phyloP scores from a whole-genome alignment of 768 basidiomycete genomes.

The Clitopilus passeckerianus region DNA sequence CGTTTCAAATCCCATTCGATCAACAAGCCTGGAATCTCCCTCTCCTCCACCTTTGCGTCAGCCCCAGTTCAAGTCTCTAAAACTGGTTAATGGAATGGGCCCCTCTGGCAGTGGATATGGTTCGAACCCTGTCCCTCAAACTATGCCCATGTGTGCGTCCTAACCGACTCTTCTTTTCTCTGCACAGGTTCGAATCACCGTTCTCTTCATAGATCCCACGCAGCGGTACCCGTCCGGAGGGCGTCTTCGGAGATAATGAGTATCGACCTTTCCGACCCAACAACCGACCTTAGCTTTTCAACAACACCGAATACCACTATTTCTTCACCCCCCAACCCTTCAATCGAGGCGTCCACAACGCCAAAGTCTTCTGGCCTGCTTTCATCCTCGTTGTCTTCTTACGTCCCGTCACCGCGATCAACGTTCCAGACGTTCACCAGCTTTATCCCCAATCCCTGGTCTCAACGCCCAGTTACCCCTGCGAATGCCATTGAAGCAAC shows the following conservation, averaged over 20 bases:
- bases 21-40: slow-evolving; percentile 21
- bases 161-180: neutral
- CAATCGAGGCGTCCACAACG: neutral
- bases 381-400: slow-evolving; percentile 38
- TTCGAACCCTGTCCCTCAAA: slow-evolving; percentile 56
- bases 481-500: neutral
- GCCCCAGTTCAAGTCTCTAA: slow-evolving; percentile 33
- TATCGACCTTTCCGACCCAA: slow-evolving; percentile 27
- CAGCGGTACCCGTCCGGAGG: slow-evolving; percentile 19
- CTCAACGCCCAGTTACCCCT: slow-evolving; percentile 24
- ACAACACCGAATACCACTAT: slow-evolving; percentile 9
- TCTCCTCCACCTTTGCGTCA: slow-evolving; percentile 40
- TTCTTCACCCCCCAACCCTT: neutral
- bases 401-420: slow-evolving; percentile 51
- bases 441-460: slow-evolving; percentile 53
- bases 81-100: slow-evolving; percentile 16
- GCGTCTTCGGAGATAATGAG: slow-evolving; percentile 33
- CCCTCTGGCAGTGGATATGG: slow-evolving; percentile 36
- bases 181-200: slow-evolving; percentile 26
- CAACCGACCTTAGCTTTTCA: slow-evolving; percentile 12
- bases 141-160: slow-evolving; percentile 32
- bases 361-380: slow-evolving; percentile 8
- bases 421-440: slow-evolving; percentile 58
- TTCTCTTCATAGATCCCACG: slow-evolving; percentile 35
- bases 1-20: slow-evolving; percentile 18